Conservation (phyloP, 176 grass and related monocot genomes). For the Rhynchospora pubera region DNA sequence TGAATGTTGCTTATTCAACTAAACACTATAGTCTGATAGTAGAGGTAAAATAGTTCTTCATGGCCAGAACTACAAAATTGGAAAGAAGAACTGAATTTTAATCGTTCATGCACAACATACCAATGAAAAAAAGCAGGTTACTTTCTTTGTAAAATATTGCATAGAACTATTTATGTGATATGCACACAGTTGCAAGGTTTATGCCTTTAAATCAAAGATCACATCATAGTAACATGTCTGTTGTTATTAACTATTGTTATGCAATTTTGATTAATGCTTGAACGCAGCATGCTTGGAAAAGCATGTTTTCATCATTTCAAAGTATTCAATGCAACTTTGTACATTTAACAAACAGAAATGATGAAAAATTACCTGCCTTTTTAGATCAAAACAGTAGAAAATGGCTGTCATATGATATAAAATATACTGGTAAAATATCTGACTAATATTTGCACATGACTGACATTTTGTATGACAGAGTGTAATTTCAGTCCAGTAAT, state of each 20-base stretch:
- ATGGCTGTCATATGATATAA: not conserved
- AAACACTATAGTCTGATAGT: not conserved
- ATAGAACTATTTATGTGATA: not conserved
- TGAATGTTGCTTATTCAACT: conserved; percentile 15
- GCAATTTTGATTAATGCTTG: not conserved
- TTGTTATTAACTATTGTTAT: not conserved
- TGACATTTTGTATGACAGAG: too few species aligned
- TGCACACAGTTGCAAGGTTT: not conserved
- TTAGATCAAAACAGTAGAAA: not conserved
- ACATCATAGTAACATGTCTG: not conserved
- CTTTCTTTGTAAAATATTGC: not conserved
- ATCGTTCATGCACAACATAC: not conserved
- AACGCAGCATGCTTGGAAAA: not conserved
- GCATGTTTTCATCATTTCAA: not conserved
- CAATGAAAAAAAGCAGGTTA: not conserved
- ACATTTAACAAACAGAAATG: not conserved
- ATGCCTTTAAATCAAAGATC: not conserved
- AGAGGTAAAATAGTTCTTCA: not conserved
- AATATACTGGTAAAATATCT: not conserved
- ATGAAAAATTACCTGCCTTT: not conserved
- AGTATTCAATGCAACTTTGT: not conserved
- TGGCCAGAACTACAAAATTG: conserved; percentile 18
- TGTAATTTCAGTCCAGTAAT: not conserved
- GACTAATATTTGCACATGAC: not conserved
- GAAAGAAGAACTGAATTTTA: not conserved